These are phyloP conservation scores for Hyphodiscus hymeniophilus DNA, from an alignment of 495 filamentous ascomycete genomes.

Conservation along the genomic window DNA sequence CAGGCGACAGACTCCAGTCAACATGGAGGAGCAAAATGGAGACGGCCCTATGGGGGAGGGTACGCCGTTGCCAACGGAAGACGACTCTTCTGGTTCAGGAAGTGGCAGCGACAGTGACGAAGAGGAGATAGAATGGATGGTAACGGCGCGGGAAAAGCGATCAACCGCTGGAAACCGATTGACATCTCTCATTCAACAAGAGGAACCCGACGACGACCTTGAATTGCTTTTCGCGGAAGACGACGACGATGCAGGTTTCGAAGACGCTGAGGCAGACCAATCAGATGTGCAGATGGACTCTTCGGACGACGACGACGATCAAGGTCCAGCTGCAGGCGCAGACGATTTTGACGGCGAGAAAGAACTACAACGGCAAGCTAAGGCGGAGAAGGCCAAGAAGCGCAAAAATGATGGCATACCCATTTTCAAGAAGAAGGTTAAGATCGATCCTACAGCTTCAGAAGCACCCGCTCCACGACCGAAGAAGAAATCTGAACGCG, in stretches of 20 bases:
- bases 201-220: conserved; percentile 64
- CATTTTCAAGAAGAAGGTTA: conserved; percentile 47
- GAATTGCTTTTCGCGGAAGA: conserved; percentile 79
- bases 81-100: conserved; percentile 1
- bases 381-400: conserved; percentile 52
- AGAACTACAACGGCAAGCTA: conserved; percentile 52
- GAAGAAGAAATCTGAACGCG: conserved; percentile 89
- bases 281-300: conserved; percentile 77
- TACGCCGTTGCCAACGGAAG: conserved; percentile 15
- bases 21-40: conserved; percentile 5
- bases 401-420: conserved; percentile 60
- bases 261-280: conserved; percentile 51
- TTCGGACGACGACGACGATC: conserved; percentile 70
- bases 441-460: conserved; percentile 35
- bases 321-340: conserved; percentile 59
- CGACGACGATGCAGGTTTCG: conserved; percentile 78
- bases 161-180: conserved; percentile 82
- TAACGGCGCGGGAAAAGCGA: conserved; percentile 68
- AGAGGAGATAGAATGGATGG: conserved; percentile 58
- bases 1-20: background rate
- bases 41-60: conserved; percentile 10
- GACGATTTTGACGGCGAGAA: conserved; percentile 62
- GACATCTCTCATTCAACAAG: conserved; percentile 57
- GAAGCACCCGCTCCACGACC: conserved; percentile 46
- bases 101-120: conserved; percentile 16